Conservation (phyloP, 2,329 filamentous ascomycete genomes). For the Mariannaea sp. region DNA sequence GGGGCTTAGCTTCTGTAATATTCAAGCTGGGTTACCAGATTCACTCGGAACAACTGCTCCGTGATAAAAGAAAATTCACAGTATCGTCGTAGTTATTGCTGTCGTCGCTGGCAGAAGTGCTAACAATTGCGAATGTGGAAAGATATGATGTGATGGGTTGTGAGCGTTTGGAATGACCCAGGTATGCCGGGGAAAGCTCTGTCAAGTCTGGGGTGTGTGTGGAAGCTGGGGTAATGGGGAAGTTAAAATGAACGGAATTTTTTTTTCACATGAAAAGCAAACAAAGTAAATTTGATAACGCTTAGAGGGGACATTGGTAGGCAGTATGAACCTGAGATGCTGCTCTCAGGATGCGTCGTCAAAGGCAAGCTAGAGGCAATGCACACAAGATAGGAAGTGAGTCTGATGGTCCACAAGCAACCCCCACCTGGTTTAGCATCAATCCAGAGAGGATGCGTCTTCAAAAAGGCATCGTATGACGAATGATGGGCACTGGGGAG, state of each 20-base stretch:
- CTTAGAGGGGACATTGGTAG: conserved; percentile 21
- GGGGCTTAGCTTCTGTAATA: background rate
- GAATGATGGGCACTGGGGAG: conserved; percentile 21
- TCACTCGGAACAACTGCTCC: conserved; percentile 16
- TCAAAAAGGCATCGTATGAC: conserved; percentile 33
- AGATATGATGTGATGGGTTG: background rate
- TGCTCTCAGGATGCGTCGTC: conserved; percentile 33
- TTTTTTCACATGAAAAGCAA: conserved; percentile 19
- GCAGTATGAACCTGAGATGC: conserved; percentile 17
- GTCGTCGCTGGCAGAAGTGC: conserved; percentile 9
- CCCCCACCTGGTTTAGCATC: conserved; percentile 30
- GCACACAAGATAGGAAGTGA: conserved; percentile 22
- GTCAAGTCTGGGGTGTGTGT: conserved; percentile 31
- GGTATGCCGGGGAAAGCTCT: conserved; percentile 11
- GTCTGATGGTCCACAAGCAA: conserved; percentile 12
- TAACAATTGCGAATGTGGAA: background rate
- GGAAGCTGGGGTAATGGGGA: conserved; percentile 33
- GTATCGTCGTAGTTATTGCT: too few relatives aligned
- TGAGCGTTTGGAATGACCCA: background rate
- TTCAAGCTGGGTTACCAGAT: too few relatives aligned
- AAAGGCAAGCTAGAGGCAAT: conserved; percentile 26
- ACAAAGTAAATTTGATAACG: conserved; percentile 17
- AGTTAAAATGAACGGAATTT: conserved; percentile 13
- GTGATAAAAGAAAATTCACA: too few relatives aligned
- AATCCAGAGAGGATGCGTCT: conserved; percentile 19